A percentile compares a stretch with the other conserved stretches of the same genome.
phyloP scores from a whole-genome alignment of 2,329 filamentous ascomycete genomes.

The Monosporascus sp. region DNA sequence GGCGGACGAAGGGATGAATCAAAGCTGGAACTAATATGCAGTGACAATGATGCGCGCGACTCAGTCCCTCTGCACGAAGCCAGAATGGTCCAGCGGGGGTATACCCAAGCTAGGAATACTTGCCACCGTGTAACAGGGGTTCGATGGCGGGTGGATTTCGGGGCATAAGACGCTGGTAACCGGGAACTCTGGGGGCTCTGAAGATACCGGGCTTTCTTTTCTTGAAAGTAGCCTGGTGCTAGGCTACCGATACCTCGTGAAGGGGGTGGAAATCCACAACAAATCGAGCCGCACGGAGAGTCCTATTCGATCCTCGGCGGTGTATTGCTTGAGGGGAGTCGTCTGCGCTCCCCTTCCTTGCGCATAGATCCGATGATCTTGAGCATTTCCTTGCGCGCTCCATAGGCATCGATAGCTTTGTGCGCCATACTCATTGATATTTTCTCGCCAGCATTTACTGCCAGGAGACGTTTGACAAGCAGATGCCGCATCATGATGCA shows the following conservation, averaged over 20 bases:
- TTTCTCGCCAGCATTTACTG: slow-evolving; percentile 75
- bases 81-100: neutral
- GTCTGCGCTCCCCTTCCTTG: slow-evolving; percentile 79
- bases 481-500: slow-evolving; percentile 93
- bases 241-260: neutral
- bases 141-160: neutral
- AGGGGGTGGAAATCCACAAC: neutral
- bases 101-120: neutral
- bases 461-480: slow-evolving; percentile 77
- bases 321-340: slow-evolving; percentile 35
- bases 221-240: neutral
- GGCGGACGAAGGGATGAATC: neutral
- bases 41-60: neutral
- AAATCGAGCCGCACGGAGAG: neutral
- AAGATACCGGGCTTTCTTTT: neutral
- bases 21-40: neutral
- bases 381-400: slow-evolving; percentile 85
- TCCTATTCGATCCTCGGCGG: slow-evolving; percentile 40
- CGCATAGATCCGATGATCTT: slow-evolving; percentile 81
- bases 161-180: neutral
- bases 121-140: neutral
- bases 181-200: neutral
- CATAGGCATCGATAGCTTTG: slow-evolving; percentile 74
- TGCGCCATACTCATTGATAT: slow-evolving; percentile 91
- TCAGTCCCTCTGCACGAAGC: neutral